Percentiles rank a stretch among this genome's conserved stretches.
phyloP scores from a whole-genome alignment of 352 stramenopile species.

The Phytophthora pisi region DNA sequence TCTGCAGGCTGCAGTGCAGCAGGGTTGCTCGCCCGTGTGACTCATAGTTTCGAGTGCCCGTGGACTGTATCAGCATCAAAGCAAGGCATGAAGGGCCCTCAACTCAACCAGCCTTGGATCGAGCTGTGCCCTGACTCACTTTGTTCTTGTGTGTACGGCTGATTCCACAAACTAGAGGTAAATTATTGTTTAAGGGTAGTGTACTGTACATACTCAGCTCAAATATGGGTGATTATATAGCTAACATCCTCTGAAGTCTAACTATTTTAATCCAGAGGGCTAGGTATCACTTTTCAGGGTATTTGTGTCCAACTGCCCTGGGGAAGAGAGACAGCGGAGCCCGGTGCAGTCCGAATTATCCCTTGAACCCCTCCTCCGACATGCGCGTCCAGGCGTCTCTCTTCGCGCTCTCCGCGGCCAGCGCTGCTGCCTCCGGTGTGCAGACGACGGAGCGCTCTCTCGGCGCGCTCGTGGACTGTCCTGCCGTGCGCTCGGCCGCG shows the following conservation, averaged over 20 bases:
- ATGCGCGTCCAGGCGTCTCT: conserved; percentile 34
- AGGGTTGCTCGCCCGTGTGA: conserved; percentile 1
- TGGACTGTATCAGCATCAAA: background rate
- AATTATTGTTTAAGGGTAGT: background rate
- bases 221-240: background rate
- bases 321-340: conserved; percentile 29
- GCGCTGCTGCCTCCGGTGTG: background rate
- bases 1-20: background rate
- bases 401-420: conserved; percentile 20
- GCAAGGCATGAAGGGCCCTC: background rate
- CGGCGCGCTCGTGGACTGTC: conserved; percentile 61
- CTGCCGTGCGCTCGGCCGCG: conserved; percentile 21
- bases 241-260: background rate
- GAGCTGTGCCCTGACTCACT: background rate
- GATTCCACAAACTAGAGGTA: background rate
- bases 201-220: too few relatives aligned
- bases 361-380: background rate
- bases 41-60: background rate
- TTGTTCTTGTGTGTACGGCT: background rate
- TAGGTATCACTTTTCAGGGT: background rate
- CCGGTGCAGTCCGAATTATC: background rate
- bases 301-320: background rate
- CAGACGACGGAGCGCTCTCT: conserved; percentile 34
- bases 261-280: background rate
- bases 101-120: too few relatives aligned